Evolutionary conservation across 768 basidiomycete species (phyloP), one percentile per base, ranked within the genome.

Genomic region (Lyophyllum decastes): DNA sequence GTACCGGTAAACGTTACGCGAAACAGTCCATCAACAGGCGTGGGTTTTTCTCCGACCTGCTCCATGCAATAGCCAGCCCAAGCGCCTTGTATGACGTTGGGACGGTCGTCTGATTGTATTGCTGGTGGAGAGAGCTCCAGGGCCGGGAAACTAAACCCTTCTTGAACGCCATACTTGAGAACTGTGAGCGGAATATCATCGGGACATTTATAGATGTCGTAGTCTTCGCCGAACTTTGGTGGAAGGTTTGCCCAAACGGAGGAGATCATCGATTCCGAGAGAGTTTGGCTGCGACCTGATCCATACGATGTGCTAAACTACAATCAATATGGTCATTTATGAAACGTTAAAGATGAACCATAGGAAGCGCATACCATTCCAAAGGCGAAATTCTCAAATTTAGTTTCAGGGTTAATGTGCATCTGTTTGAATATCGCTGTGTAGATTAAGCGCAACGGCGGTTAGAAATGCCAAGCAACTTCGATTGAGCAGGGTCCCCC

Each of bases 341-440:
- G n/a, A n/a, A n/a, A n/a, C 35, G 14, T 17, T 46, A 17, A 51
- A 5, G 34, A 21, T 11, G 14, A n/a, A 9, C 2, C 12, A 49
- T 34, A 21, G 16, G 22, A 2, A 48, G 7, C 0, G 43, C 47
- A 1, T 17, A 59, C 57, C 57, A 59, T 59, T 2, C 57, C 57
- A 35, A 53, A 59, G 10, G 57, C 47, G 25, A 43, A 58, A 12
- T 49, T 43, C 22, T 53, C 57, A 21, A 58, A 49, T 17, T 58
- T 19, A 8, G 12, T n/a, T n/a, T 34, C 41, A 2, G 35, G 2
- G 8, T 53, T 26, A 10, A 43, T 27, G 22, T 57, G 49, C 56
- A 57, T 57, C 27, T 58, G 57, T 26, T 52, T 45, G 43, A 58
- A 58, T 8, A 35, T 49, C n/a, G 57, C 57, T 58, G 14, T 38